Conservation (phyloP, 2,329 filamentous ascomycete genomes). For the Immersiporthe knoxdaviesiana region DNA sequence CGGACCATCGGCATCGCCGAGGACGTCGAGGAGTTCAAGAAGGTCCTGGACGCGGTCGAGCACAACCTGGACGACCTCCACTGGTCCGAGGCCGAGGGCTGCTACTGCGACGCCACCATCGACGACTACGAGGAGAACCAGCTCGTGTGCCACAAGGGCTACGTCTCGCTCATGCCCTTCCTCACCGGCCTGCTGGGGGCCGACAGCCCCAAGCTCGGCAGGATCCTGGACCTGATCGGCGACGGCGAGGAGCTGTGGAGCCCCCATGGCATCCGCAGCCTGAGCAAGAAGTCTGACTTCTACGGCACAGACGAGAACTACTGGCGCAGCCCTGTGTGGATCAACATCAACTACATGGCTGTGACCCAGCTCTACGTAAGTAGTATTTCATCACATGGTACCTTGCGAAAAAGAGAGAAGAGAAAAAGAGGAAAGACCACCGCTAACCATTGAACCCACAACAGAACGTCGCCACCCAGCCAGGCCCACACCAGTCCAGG, state of each 20-base stretch:
- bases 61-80: conserved; percentile 91
- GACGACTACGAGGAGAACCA: conserved; percentile 91
- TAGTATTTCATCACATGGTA: conserved; percentile 33
- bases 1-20: conserved; percentile 74
- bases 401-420: background rate
- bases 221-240: conserved; percentile 75
- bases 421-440: background rate
- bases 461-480: conserved; percentile 66
- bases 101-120: conserved; percentile 93
- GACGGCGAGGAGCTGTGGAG: conserved; percentile 91
- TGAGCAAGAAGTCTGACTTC: conserved; percentile 80
- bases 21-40: conserved; percentile 73
- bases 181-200: conserved; percentile 77
- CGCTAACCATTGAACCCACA: conserved; percentile 15
- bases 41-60: conserved; percentile 75
- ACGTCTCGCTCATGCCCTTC: conserved; percentile 92
- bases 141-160: conserved; percentile 95
- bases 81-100: conserved; percentile 80
- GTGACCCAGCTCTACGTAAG: conserved; percentile 77
- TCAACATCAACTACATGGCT: conserved; percentile 93
- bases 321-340: conserved; percentile 93
- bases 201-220: conserved; percentile 74
- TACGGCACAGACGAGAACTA: conserved; percentile 96
- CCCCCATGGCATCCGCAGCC: conserved; percentile 81
- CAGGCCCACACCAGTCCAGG: conserved; percentile 68